Evolutionary conservation across 1,284 basidiomycete species (phyloP).

Genomic region (Tilletia indica): DNA sequence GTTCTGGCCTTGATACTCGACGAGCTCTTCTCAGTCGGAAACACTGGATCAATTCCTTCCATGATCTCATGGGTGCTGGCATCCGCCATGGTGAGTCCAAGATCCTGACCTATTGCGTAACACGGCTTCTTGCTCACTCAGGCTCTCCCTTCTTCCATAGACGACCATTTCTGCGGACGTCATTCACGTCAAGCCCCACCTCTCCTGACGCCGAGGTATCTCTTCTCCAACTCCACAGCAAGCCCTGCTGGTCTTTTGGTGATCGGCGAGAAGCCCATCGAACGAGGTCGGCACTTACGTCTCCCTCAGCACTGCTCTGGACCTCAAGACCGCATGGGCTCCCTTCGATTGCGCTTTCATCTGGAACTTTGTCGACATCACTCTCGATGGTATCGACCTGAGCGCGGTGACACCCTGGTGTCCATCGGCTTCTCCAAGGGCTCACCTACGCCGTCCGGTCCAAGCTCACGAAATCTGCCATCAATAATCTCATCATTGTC

Average conservation of each 20-base stretch:
- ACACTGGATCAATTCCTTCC: constrained; percentile 46
- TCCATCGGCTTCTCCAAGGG: constrained; percentile 65
- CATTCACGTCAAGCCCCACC: constrained; percentile 42
- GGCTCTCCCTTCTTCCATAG: too few species aligned
- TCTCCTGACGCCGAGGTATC: constrained; percentile 27
- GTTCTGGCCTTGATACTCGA: too few species aligned
- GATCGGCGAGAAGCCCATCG: constrained; percentile 34
- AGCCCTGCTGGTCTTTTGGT: constrained; percentile 41
- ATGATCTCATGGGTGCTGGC: constrained; percentile 50
- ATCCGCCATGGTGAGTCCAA: constrained; percentile 76
- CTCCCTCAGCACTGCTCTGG: constrained; percentile 45
- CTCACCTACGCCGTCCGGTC: constrained; percentile 32
- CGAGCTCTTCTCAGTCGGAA: constrained; percentile 19
- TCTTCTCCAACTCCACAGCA: constrained; percentile 29
- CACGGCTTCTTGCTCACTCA: background rate
- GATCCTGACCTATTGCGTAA: too few species aligned
- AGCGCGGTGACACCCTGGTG: constrained; percentile 71
- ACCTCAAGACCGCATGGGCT: constrained; percentile 26
- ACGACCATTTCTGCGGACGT: constrained; percentile 69
- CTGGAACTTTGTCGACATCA: constrained; percentile 64
- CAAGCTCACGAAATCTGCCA: constrained; percentile 63
- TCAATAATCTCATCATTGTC: constrained; percentile 55
- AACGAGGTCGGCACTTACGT: constrained; percentile 41
- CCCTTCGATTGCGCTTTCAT: constrained; percentile 42
- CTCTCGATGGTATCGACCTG: constrained; percentile 75